Evolutionary conservation across 768 basidiomycete genomes (phyloP).

Genomic region (Strobilomyces echinocephalus): DNA sequence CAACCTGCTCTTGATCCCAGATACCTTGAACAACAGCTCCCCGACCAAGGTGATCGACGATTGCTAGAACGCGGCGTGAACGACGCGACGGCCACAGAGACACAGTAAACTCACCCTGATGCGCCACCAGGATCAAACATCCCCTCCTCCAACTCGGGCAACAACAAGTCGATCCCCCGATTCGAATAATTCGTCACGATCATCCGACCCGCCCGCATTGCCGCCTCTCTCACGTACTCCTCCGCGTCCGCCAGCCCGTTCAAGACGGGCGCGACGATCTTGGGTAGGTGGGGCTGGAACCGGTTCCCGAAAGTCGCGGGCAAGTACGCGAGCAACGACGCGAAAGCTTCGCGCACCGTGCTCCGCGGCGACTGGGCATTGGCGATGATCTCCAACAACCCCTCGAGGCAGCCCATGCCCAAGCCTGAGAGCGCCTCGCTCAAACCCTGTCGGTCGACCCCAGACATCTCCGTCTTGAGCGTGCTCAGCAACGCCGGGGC

Average conservation of each 20-base stretch:
- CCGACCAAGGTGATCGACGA: slow-evolving; percentile 92
- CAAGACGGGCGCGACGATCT: slow-evolving; percentile 90
- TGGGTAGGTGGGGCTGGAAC: slow-evolving; percentile 93
- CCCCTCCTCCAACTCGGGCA: slow-evolving; percentile 90
- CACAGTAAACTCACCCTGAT: slow-evolving; percentile 70
- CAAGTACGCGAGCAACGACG: slow-evolving; percentile 92
- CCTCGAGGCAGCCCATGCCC: slow-evolving; percentile 96
- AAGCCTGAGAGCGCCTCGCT: slow-evolving; percentile 92
- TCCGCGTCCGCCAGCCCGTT: slow-evolving; percentile 88
- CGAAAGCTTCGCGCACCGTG: slow-evolving; percentile 96
- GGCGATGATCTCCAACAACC: slow-evolving; percentile 84
- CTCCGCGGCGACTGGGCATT: slow-evolving; percentile 87
- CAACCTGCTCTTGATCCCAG: slow-evolving; percentile 88
- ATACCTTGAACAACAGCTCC: slow-evolving; percentile 92
- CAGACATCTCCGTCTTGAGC: slow-evolving; percentile 87
- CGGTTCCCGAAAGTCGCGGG: slow-evolving; percentile 95
- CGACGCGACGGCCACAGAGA: not conserved
- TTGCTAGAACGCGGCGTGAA: slow-evolving; percentile 46
- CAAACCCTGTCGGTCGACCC: slow-evolving; percentile 94
- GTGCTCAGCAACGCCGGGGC: slow-evolving; percentile 85
- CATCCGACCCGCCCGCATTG: slow-evolving; percentile 99
- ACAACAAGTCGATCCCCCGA: slow-evolving; percentile 86
- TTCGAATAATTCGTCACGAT: slow-evolving; percentile 91
- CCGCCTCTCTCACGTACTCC: slow-evolving; percentile 93
- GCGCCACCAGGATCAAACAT: slow-evolving; percentile 95